Percentiles rank a stretch among this genome's conserved stretches.
Conservation (phyloP, 2,329 filamentous ascomycete species). For the Aspergillus sp. region DNA sequence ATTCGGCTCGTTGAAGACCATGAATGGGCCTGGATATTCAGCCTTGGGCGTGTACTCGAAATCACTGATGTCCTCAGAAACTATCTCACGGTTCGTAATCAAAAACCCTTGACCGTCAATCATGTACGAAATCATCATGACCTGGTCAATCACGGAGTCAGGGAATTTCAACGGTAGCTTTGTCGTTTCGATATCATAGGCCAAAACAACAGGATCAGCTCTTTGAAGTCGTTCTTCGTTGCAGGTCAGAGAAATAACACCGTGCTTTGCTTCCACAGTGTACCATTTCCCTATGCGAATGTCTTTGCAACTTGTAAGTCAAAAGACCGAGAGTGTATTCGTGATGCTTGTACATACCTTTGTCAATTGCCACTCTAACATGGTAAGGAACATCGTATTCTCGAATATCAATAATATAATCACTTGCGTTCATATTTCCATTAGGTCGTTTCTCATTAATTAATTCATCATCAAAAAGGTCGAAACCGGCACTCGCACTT, state of each 20-base stretch:
- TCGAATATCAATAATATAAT: slow-evolving; percentile 96
- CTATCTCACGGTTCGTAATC: slow-evolving; percentile 95
- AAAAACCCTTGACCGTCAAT: slow-evolving; percentile 97
- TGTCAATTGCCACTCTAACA: slow-evolving; percentile 95
- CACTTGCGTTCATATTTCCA: slow-evolving; percentile 78
- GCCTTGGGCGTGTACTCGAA: slow-evolving; percentile 98
- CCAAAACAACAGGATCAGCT: slow-evolving; percentile 94
- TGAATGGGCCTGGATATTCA: slow-evolving; percentile 89
- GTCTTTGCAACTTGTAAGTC: slow-evolving; percentile 48
- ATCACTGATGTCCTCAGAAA: slow-evolving; percentile 92
- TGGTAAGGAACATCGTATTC: slow-evolving; percentile 99
- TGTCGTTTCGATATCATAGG: slow-evolving; percentile 98
- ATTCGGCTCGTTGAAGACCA: slow-evolving; percentile 96
- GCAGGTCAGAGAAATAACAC: slow-evolving; percentile 70
- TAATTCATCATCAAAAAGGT: slow-evolving; percentile 90
- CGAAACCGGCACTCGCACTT: slow-evolving; percentile 72
- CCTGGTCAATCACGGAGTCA: slow-evolving; percentile 85
- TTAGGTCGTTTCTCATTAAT: slow-evolving; percentile 71
- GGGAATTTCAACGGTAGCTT: slow-evolving; percentile 96
- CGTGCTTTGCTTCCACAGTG: slow-evolving; percentile 87
- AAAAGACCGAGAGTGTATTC: not conserved
- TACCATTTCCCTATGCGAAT: slow-evolving; percentile 98
- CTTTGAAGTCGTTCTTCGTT: slow-evolving; percentile 81
- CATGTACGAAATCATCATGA: slow-evolving; percentile 99
- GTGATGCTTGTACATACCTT: slow-evolving; percentile 47